Evolutionary conservation across 371 early-diverging fungal genomes (phyloP).

Genomic region (Mortierella sp.): DNA sequence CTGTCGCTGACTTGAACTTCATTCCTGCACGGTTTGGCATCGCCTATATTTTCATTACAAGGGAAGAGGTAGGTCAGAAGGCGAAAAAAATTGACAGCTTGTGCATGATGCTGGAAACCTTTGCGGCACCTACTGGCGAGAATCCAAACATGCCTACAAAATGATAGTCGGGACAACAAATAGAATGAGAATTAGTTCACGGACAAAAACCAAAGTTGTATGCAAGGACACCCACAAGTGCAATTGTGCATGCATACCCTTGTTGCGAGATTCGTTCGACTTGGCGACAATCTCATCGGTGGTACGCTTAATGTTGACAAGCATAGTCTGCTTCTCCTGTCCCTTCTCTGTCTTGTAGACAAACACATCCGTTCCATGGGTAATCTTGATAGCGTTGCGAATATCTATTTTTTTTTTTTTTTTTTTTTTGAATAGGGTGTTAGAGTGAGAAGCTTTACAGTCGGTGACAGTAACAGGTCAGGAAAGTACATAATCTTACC

Average conservation of each 20-base stretch:
- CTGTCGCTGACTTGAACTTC: conserved; percentile 25
- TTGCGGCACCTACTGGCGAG: conserved; percentile 25
- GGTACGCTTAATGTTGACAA: conserved; percentile 76
- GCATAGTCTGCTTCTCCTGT: conserved; percentile 80
- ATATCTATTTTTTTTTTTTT: conserved; percentile 41
- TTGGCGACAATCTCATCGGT: conserved; percentile 72
- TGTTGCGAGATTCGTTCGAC: conserved; percentile 46
- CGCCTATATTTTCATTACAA: conserved; percentile 15
- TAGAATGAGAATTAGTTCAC: neutral
- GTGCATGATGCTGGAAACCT: neutral
- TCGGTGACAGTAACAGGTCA: too few relatives aligned
- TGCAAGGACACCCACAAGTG: neutral
- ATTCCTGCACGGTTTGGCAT: conserved; percentile 49
- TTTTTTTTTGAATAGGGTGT: neutral
- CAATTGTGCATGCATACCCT: conserved; percentile 9
- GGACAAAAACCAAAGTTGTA: neutral
- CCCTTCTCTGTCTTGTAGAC: conserved; percentile 79
- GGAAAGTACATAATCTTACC: conserved; percentile 59
- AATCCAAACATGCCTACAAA: conserved; percentile 42
- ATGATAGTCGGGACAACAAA: neutral
- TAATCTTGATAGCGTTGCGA: conserved; percentile 75
- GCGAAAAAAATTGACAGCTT: neutral
- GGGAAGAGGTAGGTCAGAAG: neutral
- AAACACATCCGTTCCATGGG: conserved; percentile 81
- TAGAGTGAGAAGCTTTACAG: too few relatives aligned